Evolutionary conservation across 164 flowering plant genomes (phyloP).

Genomic region (Stephania yunnanensis): DNA sequence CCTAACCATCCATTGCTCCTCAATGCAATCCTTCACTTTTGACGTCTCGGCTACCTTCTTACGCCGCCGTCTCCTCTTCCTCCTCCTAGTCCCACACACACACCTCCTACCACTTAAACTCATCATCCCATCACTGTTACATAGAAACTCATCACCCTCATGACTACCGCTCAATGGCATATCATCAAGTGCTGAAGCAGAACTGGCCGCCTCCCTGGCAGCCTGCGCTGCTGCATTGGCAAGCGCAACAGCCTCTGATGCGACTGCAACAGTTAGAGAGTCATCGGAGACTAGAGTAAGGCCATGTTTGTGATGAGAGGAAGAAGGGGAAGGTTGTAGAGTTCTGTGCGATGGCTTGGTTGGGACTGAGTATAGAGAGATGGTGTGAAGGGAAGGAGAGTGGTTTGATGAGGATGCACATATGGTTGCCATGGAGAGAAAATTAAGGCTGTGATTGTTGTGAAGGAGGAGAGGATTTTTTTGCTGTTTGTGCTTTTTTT

Average conservation of each 20-base stretch:
- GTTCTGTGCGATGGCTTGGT: conserved; percentile 18
- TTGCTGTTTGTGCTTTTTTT: neutral
- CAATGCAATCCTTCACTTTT: conserved; percentile 7
- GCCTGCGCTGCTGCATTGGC: conserved; percentile 23
- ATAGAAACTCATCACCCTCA: neutral
- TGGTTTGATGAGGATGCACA: conserved; percentile 15
- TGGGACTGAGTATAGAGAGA: conserved; percentile 22
- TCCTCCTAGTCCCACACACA: conserved; percentile 18
- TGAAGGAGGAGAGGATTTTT: neutral
- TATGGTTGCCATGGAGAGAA: neutral
- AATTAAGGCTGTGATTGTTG: neutral
- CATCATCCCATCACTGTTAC: conserved; percentile 1
- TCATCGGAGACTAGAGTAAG: conserved; percentile 13
- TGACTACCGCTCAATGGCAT: conserved; percentile 9
- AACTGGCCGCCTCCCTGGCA: conserved; percentile 19
- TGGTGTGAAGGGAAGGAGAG: conserved; percentile 18
- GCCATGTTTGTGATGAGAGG: conserved; percentile 8
- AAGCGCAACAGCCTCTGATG: conserved; percentile 17
- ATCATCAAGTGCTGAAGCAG: neutral
- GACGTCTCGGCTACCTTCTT: conserved; percentile 5
- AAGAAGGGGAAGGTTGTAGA: conserved; percentile 3
- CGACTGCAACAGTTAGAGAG: neutral
- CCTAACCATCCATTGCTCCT: neutral
- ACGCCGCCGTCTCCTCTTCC: conserved; percentile 30
- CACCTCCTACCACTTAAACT: neutral